Evolutionary conservation across 1,284 basidiomycete genomes (phyloP), one percentile per base, ranked within the genome.

Genomic region (Trametes pubescens): DNA sequence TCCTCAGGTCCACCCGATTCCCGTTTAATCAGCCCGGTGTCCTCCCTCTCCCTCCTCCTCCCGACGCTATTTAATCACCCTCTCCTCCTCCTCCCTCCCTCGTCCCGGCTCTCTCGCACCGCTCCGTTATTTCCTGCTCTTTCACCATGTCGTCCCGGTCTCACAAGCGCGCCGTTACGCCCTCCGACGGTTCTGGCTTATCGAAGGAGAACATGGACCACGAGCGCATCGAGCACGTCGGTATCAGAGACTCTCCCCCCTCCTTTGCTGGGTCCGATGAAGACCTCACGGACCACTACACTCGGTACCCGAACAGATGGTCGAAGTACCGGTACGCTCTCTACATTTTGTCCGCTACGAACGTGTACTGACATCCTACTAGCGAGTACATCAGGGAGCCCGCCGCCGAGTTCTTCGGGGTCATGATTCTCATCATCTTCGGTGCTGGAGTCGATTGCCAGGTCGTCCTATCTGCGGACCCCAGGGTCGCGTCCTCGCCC

Each of bases 371-470:
- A 26, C 34, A 48, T 55, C 57, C 21, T 37, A 40, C 13, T 60
- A 83, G 81, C 21, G 74, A 79, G 76, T 74, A 62, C 24, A 71
- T 91, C 49, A 81, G 86, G 62, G 89, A 91, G 74, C 84, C 88
- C 21, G 81, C 81, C 44, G 91, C 89, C 4, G 90, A 92, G 74
- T 90, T 91, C 70, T 73, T 91, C 51, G 89, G 88, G 43, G 85
- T 86, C 32, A 85, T 86, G 79, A 79, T 91, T 40, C 78, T 92
- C 13, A 80, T 90, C 59, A 82, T 91, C 57, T 86, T 92, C 62
- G 91, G 91, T 24, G 79, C 75, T 57, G 90, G 87, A 44, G 86
- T 85, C 34, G 80, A 86, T 65, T 89, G 87, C 67, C 90, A 92
- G 74, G 84, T 83, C 3, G 81, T 84, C 43, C 77, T 92, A 21